Evolutionary conservation across 116 monocot genomes (phyloP).

Genomic region (Trichopus zeylanicus): DNA sequence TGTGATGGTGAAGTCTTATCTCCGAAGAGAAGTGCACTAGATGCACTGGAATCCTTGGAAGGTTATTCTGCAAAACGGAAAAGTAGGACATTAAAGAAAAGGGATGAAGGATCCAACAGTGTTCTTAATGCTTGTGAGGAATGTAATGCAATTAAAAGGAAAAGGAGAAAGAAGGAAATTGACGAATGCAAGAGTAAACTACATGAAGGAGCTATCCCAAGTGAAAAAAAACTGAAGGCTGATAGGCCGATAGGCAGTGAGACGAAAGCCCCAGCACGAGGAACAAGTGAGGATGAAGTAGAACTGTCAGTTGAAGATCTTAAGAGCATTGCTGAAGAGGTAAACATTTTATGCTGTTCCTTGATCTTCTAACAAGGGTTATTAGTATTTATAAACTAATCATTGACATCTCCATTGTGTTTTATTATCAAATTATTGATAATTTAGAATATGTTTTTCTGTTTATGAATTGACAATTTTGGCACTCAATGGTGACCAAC

Average conservation of each 20-base stretch:
- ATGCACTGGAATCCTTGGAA: not conserved
- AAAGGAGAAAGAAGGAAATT: not conserved
- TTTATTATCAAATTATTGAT: not conserved
- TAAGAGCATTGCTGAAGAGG: slow-evolving; percentile 24
- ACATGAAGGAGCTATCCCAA: not conserved
- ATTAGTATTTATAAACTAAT: no score
- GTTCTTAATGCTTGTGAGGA: not conserved
- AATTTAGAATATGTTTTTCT: not conserved
- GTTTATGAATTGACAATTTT: not conserved
- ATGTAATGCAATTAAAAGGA: not conserved
- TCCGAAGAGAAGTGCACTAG: not conserved
- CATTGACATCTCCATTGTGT: not conserved
- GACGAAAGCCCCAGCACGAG: not conserved
- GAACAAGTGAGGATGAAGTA: slow-evolving; percentile 9
- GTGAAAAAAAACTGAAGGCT: not conserved
- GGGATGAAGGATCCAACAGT: not conserved
- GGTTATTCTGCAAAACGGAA: not conserved
- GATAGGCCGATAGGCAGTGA: not conserved
- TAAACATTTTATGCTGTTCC: slow-evolving; percentile 1
- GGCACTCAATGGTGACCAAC: not conserved
- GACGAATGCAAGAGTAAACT: not conserved
- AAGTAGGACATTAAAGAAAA: slow-evolving; percentile 6
- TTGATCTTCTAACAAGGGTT: not conserved
- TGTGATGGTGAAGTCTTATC: not conserved
- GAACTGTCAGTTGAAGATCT: slow-evolving; percentile 26